These are phyloP conservation scores for Spiraea crenata DNA, from an alignment of 331 rosid species.

Conservation along the genomic window DNA sequence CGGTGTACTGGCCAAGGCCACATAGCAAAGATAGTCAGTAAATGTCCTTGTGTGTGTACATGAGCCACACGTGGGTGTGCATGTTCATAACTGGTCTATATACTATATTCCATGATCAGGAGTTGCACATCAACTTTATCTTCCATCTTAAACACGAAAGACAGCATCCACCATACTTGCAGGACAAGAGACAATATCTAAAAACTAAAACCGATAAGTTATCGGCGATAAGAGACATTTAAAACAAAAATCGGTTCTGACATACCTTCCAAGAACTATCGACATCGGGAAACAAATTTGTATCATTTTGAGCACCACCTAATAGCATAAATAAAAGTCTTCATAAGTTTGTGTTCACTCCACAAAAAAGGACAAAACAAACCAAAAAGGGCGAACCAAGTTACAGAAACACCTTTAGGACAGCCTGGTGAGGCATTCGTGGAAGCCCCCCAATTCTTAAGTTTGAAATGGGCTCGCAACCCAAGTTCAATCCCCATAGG, in stretches of 20 bases:
- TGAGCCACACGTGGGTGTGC: neutral
- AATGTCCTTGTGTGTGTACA: neutral
- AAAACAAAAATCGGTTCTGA: conserved; percentile 16
- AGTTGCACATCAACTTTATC: neutral
- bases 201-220: too few relatives aligned
- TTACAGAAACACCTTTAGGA: neutral
- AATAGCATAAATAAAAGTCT: conserved; percentile 15
- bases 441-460: neutral
- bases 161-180: neutral
- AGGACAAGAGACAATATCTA: neutral
- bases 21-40: neutral
- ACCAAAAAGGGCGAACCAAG: neutral
- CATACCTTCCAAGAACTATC: conserved; percentile 86
- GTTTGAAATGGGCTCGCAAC: neutral
- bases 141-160: neutral
- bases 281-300: conserved; percentile 65
- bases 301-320: conserved; percentile 64
- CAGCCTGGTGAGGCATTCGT: neutral
- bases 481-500: neutral
- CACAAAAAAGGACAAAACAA: neutral
- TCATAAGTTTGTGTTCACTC: conserved; percentile 6
- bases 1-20: neutral
- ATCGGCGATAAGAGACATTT: conserved; percentile 3
- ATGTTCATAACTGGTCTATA: neutral
- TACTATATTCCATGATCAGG: neutral